phyloP scores from a whole-genome alignment of 116 monocot species.

The Phalaenopsis hybrid region DNA sequence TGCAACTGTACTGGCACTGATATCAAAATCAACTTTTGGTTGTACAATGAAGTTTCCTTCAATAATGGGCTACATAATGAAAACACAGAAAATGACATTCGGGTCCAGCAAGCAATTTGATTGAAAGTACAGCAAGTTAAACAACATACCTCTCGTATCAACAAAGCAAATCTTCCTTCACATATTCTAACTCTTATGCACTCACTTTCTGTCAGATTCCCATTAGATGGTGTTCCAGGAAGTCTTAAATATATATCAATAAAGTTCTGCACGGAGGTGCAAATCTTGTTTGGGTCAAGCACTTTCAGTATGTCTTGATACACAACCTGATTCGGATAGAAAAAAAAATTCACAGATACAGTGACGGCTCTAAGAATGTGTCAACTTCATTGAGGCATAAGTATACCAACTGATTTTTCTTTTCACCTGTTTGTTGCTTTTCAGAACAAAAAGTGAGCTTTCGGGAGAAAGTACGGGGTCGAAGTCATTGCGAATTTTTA shows the following conservation, averaged over 20 bases:
- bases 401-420: neutral
- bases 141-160: constrained; percentile 79
- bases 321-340: constrained; percentile 46
- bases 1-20: constrained; percentile 90
- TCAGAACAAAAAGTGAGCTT: constrained; percentile 94
- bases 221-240: constrained; percentile 75
- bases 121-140: constrained; percentile 1
- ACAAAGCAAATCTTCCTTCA: constrained; percentile 97
- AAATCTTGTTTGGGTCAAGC: constrained; percentile 78
- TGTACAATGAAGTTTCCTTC: constrained; percentile 98
- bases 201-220: constrained; percentile 72
- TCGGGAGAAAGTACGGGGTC: constrained; percentile 99
- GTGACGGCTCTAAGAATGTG: neutral
- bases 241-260: constrained; percentile 88
- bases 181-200: constrained; percentile 98
- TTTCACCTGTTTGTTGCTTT: constrained; percentile 87
- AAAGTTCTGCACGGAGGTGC: constrained; percentile 94
- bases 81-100: constrained; percentile 16
- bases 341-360: constrained; percentile 8
- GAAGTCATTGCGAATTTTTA: constrained; percentile 98
- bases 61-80: constrained; percentile 61
- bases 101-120: constrained; percentile 11
- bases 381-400: neutral
- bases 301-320: constrained; percentile 90
- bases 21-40: constrained; percentile 99